Evolutionary conservation across 1,284 basidiomycete genomes (phyloP), one percentile per base, ranked within the genome.

Genomic region (Cronartium quercuum): DNA sequence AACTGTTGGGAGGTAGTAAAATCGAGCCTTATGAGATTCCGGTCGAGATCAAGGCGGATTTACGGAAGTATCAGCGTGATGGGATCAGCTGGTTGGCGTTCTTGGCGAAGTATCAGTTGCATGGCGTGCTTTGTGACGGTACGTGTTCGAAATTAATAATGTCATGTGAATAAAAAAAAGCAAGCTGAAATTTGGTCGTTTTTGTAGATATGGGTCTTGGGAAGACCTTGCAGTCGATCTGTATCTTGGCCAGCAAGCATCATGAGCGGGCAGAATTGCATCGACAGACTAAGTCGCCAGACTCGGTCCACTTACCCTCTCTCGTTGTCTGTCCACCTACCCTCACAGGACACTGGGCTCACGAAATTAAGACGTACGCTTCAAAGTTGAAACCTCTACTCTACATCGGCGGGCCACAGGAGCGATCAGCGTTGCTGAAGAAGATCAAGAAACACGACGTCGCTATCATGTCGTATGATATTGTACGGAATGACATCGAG

Each of bases 21-120:
- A 94, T 98, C 5, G 91, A 94, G 79, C 89, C 90, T 77, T 99
- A 98, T 82, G 83, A 84, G 63, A 88, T 98, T 5, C 94, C 95
- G 0, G 88, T 96, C 77, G 84, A 85, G 64, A 91, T 99, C 85
- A 93, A 95, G 76, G 93, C 94, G 47, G 93, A 97, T 79, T 85
- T 99, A 65, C 89, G 96, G 75, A 93, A 94, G 82, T 99, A 99
- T 81, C 96, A 99, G 82, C 91, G 92, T 82, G 96, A 99, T 77
- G 96, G 96, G 60, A 92, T 99, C 78, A 98, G 94, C 82, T 99
- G 96, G 96, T 86, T 99, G 62, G 96, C 96, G 0, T 99, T 99
- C 85, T 85, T 99, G 57, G 91, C 94, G 38, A 84, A 95, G 82
- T 98, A 95, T 80, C 96, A 98, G 81, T 84, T 99, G 5, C 96